phyloP scores from a whole-genome alignment of 1,284 basidiomycete genomes.

The Stereum hirsutum region DNA sequence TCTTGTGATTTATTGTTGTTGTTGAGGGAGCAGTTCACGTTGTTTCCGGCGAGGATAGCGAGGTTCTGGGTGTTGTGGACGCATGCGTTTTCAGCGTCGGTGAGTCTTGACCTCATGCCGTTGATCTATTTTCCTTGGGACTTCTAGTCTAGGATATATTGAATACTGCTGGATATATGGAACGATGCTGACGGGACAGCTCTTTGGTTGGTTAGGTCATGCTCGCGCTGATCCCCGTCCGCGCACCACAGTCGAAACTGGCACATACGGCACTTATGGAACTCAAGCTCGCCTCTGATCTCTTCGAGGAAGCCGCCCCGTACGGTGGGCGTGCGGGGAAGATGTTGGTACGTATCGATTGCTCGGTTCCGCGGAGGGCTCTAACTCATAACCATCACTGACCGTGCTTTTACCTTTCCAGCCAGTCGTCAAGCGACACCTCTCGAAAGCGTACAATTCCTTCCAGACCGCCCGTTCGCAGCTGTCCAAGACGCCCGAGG shows the following conservation, averaged over 20 bases:
- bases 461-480: slow-evolving; percentile 38
- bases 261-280: slow-evolving; percentile 58
- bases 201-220: slow-evolving; percentile 38
- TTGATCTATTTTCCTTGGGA: no score
- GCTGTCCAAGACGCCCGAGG: slow-evolving; percentile 37
- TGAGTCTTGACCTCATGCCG: slow-evolving; percentile 19
- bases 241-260: slow-evolving; percentile 51
- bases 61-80: slow-evolving; percentile 65
- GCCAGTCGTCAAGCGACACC: slow-evolving; percentile 55
- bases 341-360: slow-evolving; percentile 41
- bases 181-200: not conserved
- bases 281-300: slow-evolving; percentile 43
- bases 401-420: slow-evolving; percentile 13
- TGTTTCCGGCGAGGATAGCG: slow-evolving; percentile 50
- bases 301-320: slow-evolving; percentile 51
- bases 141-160: not conserved
- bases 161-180: not conserved
- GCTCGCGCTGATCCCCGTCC: slow-evolving; percentile 62
- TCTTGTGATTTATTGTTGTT: slow-evolving; percentile 45
- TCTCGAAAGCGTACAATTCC: slow-evolving; percentile 32
- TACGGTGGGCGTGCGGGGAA: slow-evolving; percentile 57
- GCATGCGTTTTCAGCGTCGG: slow-evolving; percentile 54
- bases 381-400: slow-evolving; percentile 4
- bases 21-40: slow-evolving; percentile 38
- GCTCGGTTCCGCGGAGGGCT: slow-evolving; percentile 3